Evolutionary conservation across 805 yeast species (phyloP).

Genomic region (Wickerhamomyces silvicola): DNA sequence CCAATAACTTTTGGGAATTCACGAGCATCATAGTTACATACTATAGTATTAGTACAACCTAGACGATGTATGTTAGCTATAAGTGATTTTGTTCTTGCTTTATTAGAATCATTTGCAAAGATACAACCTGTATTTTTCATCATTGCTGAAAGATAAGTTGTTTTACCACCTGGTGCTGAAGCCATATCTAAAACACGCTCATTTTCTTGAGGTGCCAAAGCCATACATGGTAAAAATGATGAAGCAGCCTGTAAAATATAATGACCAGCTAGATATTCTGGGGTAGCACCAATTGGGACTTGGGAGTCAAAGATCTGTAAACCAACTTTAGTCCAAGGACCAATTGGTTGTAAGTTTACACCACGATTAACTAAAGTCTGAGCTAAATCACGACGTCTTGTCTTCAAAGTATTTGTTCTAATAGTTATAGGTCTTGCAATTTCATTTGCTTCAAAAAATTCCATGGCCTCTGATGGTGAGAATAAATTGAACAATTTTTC

Average conservation of each 20-base stretch:
- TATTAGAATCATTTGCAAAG: constrained; percentile 95
- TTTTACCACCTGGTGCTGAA: constrained; percentile 99
- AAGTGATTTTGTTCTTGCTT: constrained; percentile 90
- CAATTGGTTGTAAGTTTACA: constrained; percentile 94
- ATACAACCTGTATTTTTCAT: constrained; percentile 98
- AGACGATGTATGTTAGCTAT: constrained; percentile 96
- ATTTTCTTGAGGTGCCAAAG: constrained; percentile 92
- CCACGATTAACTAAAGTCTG: constrained; percentile 94
- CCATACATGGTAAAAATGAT: constrained; percentile 96
- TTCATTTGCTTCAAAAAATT: constrained; percentile 97
- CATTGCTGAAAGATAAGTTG: constrained; percentile 88
- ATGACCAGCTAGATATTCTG: constrained; percentile 97
- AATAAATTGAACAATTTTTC: constrained; percentile 89
- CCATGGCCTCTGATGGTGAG: constrained; percentile 94
- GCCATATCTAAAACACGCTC: constrained; percentile 98
- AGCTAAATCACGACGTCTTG: constrained; percentile 93
- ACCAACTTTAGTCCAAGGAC: constrained; percentile 98
- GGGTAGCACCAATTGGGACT: constrained; percentile 99
- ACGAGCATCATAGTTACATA: constrained; percentile 96
- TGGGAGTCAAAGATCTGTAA: constrained; percentile 95
- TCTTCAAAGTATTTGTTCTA: constrained; percentile 92
- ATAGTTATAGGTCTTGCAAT: constrained; percentile 94
- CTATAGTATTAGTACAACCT: constrained; percentile 94
- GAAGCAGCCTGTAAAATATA: constrained; percentile 98
- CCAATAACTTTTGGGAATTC: constrained; percentile 98